Conservation (phyloP, 2,329 filamentous ascomycete species). For the Alternaria arbusti region DNA sequence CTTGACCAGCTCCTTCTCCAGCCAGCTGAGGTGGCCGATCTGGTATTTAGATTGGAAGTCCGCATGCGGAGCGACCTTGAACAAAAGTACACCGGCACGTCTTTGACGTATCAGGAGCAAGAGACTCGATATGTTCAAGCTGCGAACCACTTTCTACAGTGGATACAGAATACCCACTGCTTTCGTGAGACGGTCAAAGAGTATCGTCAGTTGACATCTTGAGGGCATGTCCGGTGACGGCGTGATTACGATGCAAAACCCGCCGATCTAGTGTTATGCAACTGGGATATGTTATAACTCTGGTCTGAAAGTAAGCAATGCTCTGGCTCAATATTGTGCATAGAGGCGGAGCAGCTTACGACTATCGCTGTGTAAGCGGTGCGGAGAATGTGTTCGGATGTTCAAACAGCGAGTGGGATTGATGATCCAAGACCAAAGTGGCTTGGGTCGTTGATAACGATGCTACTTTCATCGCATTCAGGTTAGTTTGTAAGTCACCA, state of each 20-base stretch:
- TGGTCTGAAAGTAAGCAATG: too few species aligned
- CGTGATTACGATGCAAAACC: not conserved
- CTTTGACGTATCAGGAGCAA: not conserved
- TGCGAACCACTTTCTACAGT: not conserved
- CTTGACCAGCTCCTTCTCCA: not conserved
- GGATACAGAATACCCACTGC: not conserved
- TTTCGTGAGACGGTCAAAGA: not conserved
- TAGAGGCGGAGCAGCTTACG: too few species aligned
- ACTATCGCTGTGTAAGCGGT: too few species aligned
- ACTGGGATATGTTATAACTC: too few species aligned
- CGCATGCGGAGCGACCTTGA: not conserved
- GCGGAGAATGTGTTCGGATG: too few species aligned
- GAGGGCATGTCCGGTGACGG: fast-evolving
- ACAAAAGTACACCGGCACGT: not conserved
- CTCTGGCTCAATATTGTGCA: too few species aligned
- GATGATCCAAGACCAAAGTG: too few species aligned
- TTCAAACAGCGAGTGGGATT: too few species aligned
- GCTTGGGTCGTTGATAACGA: too few species aligned
- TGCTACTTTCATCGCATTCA: too few species aligned
- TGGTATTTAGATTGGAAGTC: not conserved
- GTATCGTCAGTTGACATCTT: not conserved
- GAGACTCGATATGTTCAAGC: not conserved
- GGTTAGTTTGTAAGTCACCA: too few species aligned
- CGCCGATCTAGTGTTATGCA: not conserved
- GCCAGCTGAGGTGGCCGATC: not conserved